Evolutionary conservation across 2,329 filamentous ascomycete species (phyloP).

Genomic region (Calonectria leucothoes): DNA sequence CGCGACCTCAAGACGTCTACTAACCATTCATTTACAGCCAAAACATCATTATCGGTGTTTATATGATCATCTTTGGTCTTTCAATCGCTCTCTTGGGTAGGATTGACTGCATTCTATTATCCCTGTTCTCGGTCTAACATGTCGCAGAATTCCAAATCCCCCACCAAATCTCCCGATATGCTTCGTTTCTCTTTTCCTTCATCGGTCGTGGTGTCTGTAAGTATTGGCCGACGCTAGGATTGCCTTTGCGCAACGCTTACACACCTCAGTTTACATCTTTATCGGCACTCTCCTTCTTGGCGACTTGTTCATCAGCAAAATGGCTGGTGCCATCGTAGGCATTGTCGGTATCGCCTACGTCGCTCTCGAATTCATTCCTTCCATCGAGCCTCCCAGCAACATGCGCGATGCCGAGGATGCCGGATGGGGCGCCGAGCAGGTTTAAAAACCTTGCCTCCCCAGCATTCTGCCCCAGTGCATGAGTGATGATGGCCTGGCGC

Average conservation of each 20-base stretch:
- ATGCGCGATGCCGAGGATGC: slow-evolving; percentile 80
- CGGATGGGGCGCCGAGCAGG: slow-evolving; percentile 82
- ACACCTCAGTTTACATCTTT: slow-evolving; percentile 88
- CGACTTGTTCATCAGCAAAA: slow-evolving; percentile 72
- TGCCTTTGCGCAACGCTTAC: slow-evolving; percentile 12
- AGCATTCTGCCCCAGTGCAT: slow-evolving; percentile 2
- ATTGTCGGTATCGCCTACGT: slow-evolving; percentile 83
- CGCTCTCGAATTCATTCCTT: slow-evolving; percentile 80
- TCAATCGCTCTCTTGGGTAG: slow-evolving; percentile 75
- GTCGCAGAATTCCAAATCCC: slow-evolving; percentile 89
- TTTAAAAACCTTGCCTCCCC: slow-evolving; percentile 58
- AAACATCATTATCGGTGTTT: slow-evolving; percentile 81
- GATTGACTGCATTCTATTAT: slow-evolving; percentile 20
- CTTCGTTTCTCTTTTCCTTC: slow-evolving; percentile 98
- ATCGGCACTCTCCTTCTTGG: slow-evolving; percentile 87
- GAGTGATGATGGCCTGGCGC: neutral
- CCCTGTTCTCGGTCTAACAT: slow-evolving; percentile 34
- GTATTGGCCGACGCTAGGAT: slow-evolving; percentile 50
- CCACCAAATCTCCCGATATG: slow-evolving; percentile 91
- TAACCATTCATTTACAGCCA: slow-evolving; percentile 36
- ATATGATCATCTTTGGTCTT: slow-evolving; percentile 91
- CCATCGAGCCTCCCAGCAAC: slow-evolving; percentile 83
- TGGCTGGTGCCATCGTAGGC: slow-evolving; percentile 83
- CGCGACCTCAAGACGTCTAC: neutral
- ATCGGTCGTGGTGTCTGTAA: slow-evolving; percentile 93